Percentiles rank a stretch among this genome's conserved stretches.
These are phyloP conservation scores for Aspergillus indologenus DNA, from an alignment of 495 filamentous ascomycete species.

Conservation along the genomic window DNA sequence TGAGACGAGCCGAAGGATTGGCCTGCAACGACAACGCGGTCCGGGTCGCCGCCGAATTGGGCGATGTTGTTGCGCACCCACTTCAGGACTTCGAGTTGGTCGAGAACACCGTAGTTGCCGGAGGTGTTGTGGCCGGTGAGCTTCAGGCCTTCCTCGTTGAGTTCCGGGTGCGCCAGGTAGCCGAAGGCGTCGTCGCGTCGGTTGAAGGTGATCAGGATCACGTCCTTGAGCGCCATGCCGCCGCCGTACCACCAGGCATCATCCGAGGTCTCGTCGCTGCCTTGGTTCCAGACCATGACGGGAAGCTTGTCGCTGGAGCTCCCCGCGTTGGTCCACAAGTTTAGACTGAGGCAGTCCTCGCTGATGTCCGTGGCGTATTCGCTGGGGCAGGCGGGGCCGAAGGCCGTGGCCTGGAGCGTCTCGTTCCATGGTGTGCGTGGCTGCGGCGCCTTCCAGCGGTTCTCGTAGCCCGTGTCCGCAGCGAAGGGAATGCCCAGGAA, in stretches of 20 bases:
- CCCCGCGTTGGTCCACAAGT: conserved; percentile 29
- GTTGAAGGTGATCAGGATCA: conserved; percentile 68
- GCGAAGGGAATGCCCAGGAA: conserved; percentile 29
- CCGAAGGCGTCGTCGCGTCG: conserved; percentile 68
- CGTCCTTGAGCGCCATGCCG: conserved; percentile 33
- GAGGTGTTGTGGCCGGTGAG: conserved; percentile 44
- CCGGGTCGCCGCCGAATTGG: conserved; percentile 60
- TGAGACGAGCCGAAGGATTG: conserved; percentile 42
- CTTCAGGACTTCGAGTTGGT: conserved; percentile 37
- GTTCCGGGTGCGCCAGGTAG: conserved; percentile 59
- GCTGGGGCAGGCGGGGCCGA: conserved; percentile 26
- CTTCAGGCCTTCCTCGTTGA: conserved; percentile 35
- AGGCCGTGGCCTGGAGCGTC: conserved; percentile 21
- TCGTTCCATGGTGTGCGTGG: conserved; percentile 26
- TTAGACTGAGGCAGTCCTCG: conserved; percentile 32
- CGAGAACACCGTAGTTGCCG: conserved; percentile 29
- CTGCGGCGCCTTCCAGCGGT: conserved; percentile 31
- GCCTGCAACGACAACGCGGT: conserved; percentile 43
- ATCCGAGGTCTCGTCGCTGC: conserved; percentile 28
- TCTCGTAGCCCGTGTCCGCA: conserved; percentile 27
- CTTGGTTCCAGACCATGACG: conserved; percentile 30
- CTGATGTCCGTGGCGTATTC: conserved; percentile 14
- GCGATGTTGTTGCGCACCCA: conserved; percentile 54
- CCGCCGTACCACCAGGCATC: conserved; percentile 27
- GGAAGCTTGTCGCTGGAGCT: conserved; percentile 26